phyloP scores from a whole-genome alignment of 495 filamentous ascomycete genomes.

The Chaetomium tenue region DNA sequence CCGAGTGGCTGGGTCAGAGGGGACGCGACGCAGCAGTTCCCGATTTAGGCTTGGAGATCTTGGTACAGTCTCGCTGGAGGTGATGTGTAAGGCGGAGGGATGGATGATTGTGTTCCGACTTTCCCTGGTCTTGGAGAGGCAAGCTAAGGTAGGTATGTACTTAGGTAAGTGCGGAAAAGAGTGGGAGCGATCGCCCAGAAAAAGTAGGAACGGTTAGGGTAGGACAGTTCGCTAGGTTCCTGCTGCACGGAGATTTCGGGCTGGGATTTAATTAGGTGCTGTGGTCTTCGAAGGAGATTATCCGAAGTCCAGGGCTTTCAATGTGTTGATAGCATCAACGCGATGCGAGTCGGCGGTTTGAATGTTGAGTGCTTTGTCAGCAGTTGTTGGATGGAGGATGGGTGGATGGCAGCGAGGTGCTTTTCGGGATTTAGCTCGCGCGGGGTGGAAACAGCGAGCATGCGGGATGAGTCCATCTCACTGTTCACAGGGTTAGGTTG shows the following conservation, averaged over 20 bases:
- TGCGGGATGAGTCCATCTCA: neutral
- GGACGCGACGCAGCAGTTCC: conserved; percentile 1
- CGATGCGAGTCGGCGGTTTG: neutral
- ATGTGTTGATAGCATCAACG: neutral
- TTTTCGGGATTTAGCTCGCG: neutral
- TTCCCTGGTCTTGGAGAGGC: neutral
- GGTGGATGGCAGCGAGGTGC: neutral
- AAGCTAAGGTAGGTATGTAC: too few relatives aligned
- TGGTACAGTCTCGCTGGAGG: too few relatives aligned
- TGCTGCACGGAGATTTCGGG: neutral
- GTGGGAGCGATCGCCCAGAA: neutral
- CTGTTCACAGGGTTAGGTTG: neutral
- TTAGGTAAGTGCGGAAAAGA: neutral
- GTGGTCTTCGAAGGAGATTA: neutral
- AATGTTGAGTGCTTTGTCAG: conserved; percentile 14
- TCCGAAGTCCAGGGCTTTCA: neutral
- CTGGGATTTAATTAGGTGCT: neutral
- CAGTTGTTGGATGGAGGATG: neutral
- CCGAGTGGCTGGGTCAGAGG: conserved; percentile 8
- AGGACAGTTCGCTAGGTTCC: neutral
- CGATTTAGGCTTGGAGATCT: neutral
- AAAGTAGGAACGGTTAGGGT: neutral
- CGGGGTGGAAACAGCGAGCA: neutral
- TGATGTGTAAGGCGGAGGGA: neutral
- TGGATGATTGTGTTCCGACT: neutral